Percentiles rank a stretch among this genome's conserved stretches.
These are phyloP conservation scores for Yarrowia sp. DNA, from an alignment of 805 yeast species.

Conservation along the genomic window DNA sequence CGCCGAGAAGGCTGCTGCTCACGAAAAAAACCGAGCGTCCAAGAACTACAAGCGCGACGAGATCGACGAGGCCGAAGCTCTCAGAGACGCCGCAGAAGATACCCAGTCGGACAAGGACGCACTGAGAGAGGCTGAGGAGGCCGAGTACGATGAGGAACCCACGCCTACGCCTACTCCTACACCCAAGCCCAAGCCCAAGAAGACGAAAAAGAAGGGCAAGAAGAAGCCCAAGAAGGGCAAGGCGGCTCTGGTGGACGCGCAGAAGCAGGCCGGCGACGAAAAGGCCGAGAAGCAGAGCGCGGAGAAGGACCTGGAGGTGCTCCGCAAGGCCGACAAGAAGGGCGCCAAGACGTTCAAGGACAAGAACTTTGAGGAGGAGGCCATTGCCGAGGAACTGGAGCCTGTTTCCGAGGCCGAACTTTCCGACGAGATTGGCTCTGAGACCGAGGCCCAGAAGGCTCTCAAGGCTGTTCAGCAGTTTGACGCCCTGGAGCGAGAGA, in stretches of 20 bases:
- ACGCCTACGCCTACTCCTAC: conserved; percentile 4
- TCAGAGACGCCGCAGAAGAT: conserved; percentile 7
- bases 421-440: conserved; percentile 4
- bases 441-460: conserved; percentile 1
- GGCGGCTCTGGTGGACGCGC: not conserved
- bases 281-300: conserved; percentile 10
- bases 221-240: conserved; percentile 21
- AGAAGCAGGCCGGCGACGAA: conserved; percentile 1
- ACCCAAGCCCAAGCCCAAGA: not conserved
- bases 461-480: conserved; percentile 12
- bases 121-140: not conserved
- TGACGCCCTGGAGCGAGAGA: not conserved
- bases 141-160: not conserved
- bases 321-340: conserved; percentile 1
- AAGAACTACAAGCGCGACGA: conserved; percentile 6
- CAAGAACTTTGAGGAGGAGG: conserved; percentile 17
- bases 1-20: not conserved
- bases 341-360: conserved; percentile 13
- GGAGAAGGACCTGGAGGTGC: not conserved
- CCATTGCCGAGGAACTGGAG: conserved; percentile 2
- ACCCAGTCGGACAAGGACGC: not conserved
- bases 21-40: conserved; percentile 3
- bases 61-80: not conserved
- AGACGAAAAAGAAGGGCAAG: conserved; percentile 14
- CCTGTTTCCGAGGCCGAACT: not conserved